Evolutionary conservation across 2,329 filamentous ascomycete genomes (phyloP).

Genomic region (Cercospora canescens): DNA sequence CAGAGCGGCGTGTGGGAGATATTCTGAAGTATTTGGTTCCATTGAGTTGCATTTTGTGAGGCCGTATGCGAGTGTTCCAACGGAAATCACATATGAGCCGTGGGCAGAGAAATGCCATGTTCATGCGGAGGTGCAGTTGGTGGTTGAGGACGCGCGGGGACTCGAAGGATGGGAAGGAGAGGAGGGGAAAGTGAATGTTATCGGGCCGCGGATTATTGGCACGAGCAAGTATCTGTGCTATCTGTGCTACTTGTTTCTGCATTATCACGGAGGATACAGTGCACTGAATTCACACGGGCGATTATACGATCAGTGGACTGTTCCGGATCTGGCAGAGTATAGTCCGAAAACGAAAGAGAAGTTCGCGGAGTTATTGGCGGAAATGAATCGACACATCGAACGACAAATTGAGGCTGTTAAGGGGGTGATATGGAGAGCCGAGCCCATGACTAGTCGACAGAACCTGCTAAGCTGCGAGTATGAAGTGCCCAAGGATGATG

Average conservation of each 20-base stretch:
- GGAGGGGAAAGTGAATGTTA: background rate
- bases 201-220: slow-evolving; percentile 12
- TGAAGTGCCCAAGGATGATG: background rate
- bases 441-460: slow-evolving; percentile 22
- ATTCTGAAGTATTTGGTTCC: background rate
- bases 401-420: background rate
- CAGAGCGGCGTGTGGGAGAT: background rate
- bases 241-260: slow-evolving; percentile 16
- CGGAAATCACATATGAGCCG: slow-evolving; percentile 13
- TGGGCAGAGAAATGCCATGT: slow-evolving; percentile 19
- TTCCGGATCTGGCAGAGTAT: slow-evolving; percentile 15
- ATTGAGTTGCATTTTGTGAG: slow-evolving; percentile 11
- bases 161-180: background rate
- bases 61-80: slow-evolving; percentile 10
- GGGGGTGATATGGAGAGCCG: slow-evolving; percentile 11
- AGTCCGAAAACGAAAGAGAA: background rate
- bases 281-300: slow-evolving; percentile 12
- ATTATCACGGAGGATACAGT: slow-evolving; percentile 9
- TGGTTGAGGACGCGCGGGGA: slow-evolving; percentile 5
- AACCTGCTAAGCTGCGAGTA: slow-evolving; percentile 7
- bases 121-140: slow-evolving; percentile 18
- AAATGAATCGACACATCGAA: slow-evolving; percentile 3
- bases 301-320: slow-evolving; percentile 20
- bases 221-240: slow-evolving; percentile 22
- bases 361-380: background rate